Conservation (phyloP, 306 rosid species). For the Quercus rubra region DNA sequence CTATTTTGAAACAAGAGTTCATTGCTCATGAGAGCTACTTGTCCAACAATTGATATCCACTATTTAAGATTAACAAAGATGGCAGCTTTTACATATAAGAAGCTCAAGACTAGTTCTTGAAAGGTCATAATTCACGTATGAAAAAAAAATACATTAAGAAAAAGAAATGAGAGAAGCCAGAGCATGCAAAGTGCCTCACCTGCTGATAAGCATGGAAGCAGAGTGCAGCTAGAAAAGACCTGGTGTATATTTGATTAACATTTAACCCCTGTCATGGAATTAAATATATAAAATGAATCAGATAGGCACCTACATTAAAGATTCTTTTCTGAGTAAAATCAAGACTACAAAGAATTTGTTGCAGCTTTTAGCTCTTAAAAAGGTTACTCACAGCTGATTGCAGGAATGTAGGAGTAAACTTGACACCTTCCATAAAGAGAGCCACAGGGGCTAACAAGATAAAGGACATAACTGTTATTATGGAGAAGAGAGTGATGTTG, state of each 20-base stretch:
- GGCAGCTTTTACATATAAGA: neutral
- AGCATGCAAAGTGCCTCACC: constrained; percentile 40
- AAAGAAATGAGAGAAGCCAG: constrained; percentile 3
- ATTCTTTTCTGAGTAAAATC: constrained; percentile 15
- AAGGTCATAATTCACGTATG: neutral
- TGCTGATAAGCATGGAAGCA: constrained; percentile 98
- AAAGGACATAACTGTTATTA: constrained; percentile 90
- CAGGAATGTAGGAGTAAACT: constrained; percentile 71
- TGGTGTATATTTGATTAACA: constrained; percentile 52
- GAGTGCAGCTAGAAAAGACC: constrained; percentile 88
- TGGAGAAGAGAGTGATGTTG: constrained; percentile 94
- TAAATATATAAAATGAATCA: constrained; percentile 7
- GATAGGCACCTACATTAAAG: neutral
- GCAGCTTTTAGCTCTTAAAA: constrained; percentile 11
- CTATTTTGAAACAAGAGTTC: neutral
- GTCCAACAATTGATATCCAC: neutral
- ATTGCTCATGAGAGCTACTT: neutral
- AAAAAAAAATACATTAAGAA: neutral
- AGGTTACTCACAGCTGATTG: constrained; percentile 67
- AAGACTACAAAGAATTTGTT: neutral
- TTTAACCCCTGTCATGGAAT: constrained; percentile 65
- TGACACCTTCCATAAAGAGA: constrained; percentile 75
- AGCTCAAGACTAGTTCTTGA: neutral
- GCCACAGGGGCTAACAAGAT: constrained; percentile 67
- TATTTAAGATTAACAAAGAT: neutral